A percentile compares a stretch with the other conserved stretches of the same genome.
Evolutionary conservation across 768 basidiomycete species (phyloP).

Genomic region (Tulasnella sp.): DNA sequence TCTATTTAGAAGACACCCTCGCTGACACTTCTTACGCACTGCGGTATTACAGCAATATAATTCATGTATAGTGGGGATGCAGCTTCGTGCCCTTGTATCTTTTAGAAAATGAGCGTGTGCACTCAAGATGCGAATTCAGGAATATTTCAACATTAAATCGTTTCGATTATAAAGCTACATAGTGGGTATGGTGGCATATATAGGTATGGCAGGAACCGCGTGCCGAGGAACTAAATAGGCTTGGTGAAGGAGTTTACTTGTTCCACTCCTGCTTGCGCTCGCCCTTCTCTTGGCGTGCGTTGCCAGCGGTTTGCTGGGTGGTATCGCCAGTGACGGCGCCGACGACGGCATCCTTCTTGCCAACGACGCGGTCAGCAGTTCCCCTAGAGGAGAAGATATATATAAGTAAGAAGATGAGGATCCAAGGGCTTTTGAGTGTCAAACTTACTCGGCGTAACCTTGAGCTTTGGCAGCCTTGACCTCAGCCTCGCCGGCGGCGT

Average conservation of each 20-base stretch:
- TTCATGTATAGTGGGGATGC: neutral
- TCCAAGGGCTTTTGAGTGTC: no score
- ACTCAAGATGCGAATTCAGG: neutral
- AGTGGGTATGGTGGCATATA: neutral
- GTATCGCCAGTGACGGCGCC: constrained; percentile 57
- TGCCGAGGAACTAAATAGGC: no score
- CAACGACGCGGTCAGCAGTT: constrained; percentile 42
- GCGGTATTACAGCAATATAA: neutral
- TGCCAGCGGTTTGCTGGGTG: constrained; percentile 43
- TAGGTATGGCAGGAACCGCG: neutral
- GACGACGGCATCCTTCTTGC: constrained; percentile 52
- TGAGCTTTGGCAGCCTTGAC: constrained; percentile 44
- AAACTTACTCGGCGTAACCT: constrained; percentile 21
- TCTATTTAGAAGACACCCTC: neutral
- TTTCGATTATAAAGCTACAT: constrained; percentile 1
- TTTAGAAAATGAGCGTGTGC: no score
- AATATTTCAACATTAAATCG: neutral
- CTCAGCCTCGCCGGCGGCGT: constrained; percentile 43
- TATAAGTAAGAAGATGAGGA: neutral
- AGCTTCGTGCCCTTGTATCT: no score
- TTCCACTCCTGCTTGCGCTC: constrained; percentile 1
- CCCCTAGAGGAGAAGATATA: constrained; percentile 34
- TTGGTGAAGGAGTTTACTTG: neutral
- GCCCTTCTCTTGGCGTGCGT: constrained; percentile 7
- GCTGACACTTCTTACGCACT: neutral